Base-by-base conservation (phyloP, 495 filamentous ascomycete species). In the Chaetomium fimeti region DNA sequence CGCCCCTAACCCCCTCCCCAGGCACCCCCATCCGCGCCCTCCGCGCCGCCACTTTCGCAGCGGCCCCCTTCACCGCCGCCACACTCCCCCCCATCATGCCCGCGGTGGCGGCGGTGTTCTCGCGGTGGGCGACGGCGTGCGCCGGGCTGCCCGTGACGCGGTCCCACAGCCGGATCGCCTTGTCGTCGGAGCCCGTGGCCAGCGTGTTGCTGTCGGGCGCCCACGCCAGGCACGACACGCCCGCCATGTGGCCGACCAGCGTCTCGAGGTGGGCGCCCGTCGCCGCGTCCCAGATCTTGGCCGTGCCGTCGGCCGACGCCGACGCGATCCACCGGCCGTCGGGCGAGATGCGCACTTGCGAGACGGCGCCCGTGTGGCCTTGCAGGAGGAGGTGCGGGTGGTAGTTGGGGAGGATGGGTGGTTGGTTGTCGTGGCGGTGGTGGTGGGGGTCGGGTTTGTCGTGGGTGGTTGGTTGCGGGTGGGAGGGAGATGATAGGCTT, bases 111-210 rank as follows among this genome's bases (percentile, higher is more conserved):
- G 1, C 61, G 3, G 56, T 8, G 13, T 45, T 52, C 32, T 49
- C 61, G 15, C 57, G 57, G 15, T 64, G 62, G 11, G 59, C 63
- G n/a, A 65, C 68, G 7, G 74, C 88, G 80, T 67, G 88, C 72
- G 82, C 87, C 2, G 77, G 76, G 49, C 83, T 76, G 63, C 90
- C 90, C 0, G 90, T 93, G 16, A 85, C 77, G 20, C 91, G 82
- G 74, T 97, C 89, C 94, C 94, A 98, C 5, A 98, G 80, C 2
- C 94, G 85, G 62, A 98, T 97, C 0, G 90, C 87, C 74, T 98
- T 98, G 81, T 98, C 94, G 74, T 98, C 94, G 28, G 89, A 92
- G 12, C 94, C 94, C 20, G 92, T 92, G 0, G 93, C 95, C 52
- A 98, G 82, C 3, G 87, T 89, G 68, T 87, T 83, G 45, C 88